Evolutionary conservation across 2,329 filamentous ascomycete genomes (phyloP).

Genomic region (Ambrosiella beaveri): DNA sequence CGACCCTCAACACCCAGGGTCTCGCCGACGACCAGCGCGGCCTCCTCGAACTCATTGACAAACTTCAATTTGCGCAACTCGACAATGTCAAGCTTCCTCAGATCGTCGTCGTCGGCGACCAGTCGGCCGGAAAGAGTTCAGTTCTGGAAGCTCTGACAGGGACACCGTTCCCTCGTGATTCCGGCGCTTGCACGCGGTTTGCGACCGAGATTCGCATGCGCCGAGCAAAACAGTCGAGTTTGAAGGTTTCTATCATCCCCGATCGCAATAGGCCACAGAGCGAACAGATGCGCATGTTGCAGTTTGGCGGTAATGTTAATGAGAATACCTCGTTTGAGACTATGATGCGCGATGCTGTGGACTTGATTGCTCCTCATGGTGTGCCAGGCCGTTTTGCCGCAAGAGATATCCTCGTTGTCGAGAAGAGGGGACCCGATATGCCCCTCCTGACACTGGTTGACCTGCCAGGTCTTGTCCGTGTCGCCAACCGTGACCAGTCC

Average conservation of each 20-base stretch:
- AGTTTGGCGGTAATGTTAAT: slow-evolving; percentile 31
- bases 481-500: slow-evolving; percentile 35
- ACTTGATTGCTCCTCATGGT: slow-evolving; percentile 33
- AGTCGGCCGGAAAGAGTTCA: slow-evolving; percentile 47
- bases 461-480: slow-evolving; percentile 39
- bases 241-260: slow-evolving; percentile 38
- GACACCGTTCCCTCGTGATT: slow-evolving; percentile 41
- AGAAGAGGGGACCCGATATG: slow-evolving; percentile 40
- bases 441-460: slow-evolving; percentile 45
- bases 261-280: slow-evolving; percentile 29
- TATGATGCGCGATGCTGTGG: slow-evolving; percentile 33
- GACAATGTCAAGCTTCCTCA: slow-evolving; percentile 39
- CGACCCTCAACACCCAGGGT: slow-evolving; percentile 31
- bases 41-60: slow-evolving; percentile 39
- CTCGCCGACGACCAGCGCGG: slow-evolving; percentile 37
- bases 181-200: slow-evolving; percentile 44
- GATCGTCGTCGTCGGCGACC: slow-evolving; percentile 47
- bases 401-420: slow-evolving; percentile 37
- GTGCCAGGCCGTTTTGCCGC: slow-evolving; percentile 34
- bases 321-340: slow-evolving; percentile 29
- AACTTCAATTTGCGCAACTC: slow-evolving; percentile 35
- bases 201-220: slow-evolving; percentile 42
- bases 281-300: slow-evolving; percentile 30
- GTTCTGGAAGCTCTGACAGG: slow-evolving; percentile 47
- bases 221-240: slow-evolving; percentile 25